Evolutionary conservation across 1,284 basidiomycete species (phyloP).

Genomic region (Peniophora sp.): DNA sequence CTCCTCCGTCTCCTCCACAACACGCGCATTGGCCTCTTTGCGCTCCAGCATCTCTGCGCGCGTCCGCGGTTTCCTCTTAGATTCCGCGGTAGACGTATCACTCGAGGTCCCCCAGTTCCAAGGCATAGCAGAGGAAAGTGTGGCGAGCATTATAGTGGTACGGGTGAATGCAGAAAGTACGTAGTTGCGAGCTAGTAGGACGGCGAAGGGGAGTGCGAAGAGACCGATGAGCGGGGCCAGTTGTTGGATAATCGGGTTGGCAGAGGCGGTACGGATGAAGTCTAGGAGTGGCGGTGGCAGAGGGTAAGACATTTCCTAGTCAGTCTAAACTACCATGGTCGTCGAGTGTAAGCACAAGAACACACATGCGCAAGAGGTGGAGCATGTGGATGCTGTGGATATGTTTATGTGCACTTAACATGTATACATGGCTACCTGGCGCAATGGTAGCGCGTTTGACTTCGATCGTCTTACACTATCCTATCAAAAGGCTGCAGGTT

Average conservation of each 20-base stretch:
- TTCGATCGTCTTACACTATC: slow-evolving; percentile 52
- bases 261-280: not conserved
- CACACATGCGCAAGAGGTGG: too few relatives aligned
- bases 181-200: slow-evolving; percentile 30
- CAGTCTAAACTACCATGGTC: too few relatives aligned
- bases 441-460: slow-evolving; percentile 81
- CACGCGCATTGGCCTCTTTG: not conserved
- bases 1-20: not conserved
- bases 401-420: too few relatives aligned
- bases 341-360: too few relatives aligned
- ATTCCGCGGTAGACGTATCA: not conserved
- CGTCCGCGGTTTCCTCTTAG: slow-evolving; percentile 23
- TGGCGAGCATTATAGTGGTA: slow-evolving; percentile 49
- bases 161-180: slow-evolving; percentile 24
- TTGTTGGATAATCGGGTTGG: slow-evolving; percentile 33
- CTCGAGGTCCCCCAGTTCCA: slow-evolving; percentile 46
- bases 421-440: slow-evolving; percentile 46
- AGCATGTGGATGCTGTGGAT: too few relatives aligned
- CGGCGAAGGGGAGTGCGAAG: slow-evolving; percentile 43
- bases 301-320: not conserved
- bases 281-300: not conserved
- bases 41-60: slow-evolving; percentile 42
- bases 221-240: slow-evolving; percentile 47
- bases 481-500: slow-evolving; percentile 82
- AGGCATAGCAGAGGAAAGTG: slow-evolving; percentile 39